Base-by-base conservation (phyloP, 768 basidiomycete species). In the Gloeostereum incarnatum region DNA sequence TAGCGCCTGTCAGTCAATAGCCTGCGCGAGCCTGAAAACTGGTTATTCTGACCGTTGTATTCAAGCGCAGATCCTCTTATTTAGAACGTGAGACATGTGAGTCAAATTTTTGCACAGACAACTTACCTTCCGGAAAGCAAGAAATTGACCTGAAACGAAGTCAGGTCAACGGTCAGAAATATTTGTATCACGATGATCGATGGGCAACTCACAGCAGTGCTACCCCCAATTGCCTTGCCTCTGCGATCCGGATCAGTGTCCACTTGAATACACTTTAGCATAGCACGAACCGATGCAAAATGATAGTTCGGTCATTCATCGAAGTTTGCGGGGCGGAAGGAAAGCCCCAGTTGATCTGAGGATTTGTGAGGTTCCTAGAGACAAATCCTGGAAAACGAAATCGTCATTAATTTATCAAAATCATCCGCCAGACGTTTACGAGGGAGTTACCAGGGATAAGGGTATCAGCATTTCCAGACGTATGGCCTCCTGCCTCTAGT, bases 401-500 rank as follows among this genome's bases (percentile, higher is more conserved):
- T 27, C 14, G 26, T 8, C 14, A 8, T 8, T 14, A 27, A n/a
- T 27, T 8, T 8, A 27, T 27, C 14, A 27, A n/a, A 27, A 8
- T 14, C 26, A 8, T 27, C 14, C 9, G 26, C 14, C 8, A 8
- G 14, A 27, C 26, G 14, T n/a, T n/a, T n/a, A n/a, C n/a, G n/a
- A n/a, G n/a, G n/a, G n/a, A n/a, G n/a, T n/a, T 14, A 27, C 26
- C 26, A 8, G 26, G 26, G 14, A 27, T 27, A 8, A 8, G 26
- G 14, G 9, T 27, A 27, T 27, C 26, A n/a, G 26, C 9, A 8
- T 14, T 8, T 8, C 14, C 9, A 8, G 26, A 8, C 9, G 14
- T 14, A 27, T 27, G 9, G 27, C 22, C 29, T 2, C 56, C 56
- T 2, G 56, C 49, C 36, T 59, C 57, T 36, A 59, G 41, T 3